These are phyloP conservation scores for Auriscalpium orientale DNA, from an alignment of 768 basidiomycete species.

Conservation along the genomic window DNA sequence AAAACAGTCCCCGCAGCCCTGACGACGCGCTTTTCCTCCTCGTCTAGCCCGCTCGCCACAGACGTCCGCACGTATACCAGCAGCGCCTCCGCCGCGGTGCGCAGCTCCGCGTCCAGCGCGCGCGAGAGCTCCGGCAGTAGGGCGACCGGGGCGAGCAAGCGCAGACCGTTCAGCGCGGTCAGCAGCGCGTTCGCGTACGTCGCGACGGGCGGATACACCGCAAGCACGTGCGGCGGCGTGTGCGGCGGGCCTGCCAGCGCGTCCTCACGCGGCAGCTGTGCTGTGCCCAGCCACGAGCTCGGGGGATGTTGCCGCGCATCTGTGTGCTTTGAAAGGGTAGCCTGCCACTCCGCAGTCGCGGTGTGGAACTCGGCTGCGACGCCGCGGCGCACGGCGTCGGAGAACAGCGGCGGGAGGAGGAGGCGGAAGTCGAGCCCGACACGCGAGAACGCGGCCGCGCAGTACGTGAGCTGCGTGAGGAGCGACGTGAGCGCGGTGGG, in stretches of 20 bases:
- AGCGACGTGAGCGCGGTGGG: conserved; percentile 69
- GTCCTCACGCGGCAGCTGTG: conserved; percentile 13
- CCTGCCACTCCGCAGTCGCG: conserved; percentile 24
- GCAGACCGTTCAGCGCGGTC: conserved; percentile 68
- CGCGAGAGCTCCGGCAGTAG: conserved; percentile 42
- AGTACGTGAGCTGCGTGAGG: conserved; percentile 90
- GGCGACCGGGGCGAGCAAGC: conserved; percentile 67
- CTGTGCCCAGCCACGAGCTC: conserved; percentile 5
- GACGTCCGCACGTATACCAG: conserved; percentile 31
- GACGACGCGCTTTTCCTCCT: conserved; percentile 28
- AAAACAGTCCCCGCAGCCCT: conserved; percentile 50
- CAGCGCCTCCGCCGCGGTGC: conserved; percentile 36
- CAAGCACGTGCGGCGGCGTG: conserved; percentile 63
- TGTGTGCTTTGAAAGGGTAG: conserved; percentile 3
- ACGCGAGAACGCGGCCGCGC: conserved; percentile 85
- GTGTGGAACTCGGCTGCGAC: conserved; percentile 45
- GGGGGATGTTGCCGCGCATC: not conserved
- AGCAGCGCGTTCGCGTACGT: conserved; percentile 62
- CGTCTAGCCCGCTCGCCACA: conserved; percentile 19
- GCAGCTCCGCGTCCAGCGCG: conserved; percentile 47
- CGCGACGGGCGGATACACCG: conserved; percentile 72
- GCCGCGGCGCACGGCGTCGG: conserved; percentile 49
- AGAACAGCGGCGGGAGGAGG: conserved; percentile 59
- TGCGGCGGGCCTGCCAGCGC: conserved; percentile 31
- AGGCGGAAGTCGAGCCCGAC: conserved; percentile 85